Base-by-base conservation (phyloP, 495 filamentous ascomycete genomes). In the Astrothelium subdiscretum region DNA sequence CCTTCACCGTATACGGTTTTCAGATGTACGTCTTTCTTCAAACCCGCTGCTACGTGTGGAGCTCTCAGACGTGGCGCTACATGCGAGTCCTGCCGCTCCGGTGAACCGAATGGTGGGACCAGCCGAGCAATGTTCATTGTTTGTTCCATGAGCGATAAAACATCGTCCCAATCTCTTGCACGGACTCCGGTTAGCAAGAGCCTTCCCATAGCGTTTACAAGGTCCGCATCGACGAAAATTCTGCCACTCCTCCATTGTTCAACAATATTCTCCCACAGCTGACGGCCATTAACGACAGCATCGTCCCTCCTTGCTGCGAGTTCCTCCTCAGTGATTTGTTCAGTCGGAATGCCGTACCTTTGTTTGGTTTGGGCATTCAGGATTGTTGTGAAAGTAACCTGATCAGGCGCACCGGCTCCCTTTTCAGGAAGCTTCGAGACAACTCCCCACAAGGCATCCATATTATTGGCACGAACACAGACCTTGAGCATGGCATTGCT, bases 401-500 rank as follows among this genome's bases (percentile, higher is more conserved):
- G 75, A 64, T 92, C 82, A 1, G 94, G 85, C 2, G 84, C 76
- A 27, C 78, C 79, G 0, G 76, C 67, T 1, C 85, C 83, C 8
- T 79, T 74, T 59, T 85, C 79, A 2, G 88, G 85, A 0, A 94
- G 78, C 13, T 83, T 78, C 3, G 76, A 78, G 13, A 83, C 83
- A 63, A 96, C 79, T 32, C 77, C 79, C 79, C 90, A 92, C 57
- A 97, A 66, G 1, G 82, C 80, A 52, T 95, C 89, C 72, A 92
- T 75, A 68, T 95, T 85, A 1, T 73, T 67, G 8, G 87, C 82
- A 26, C 81, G 77, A 29, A 83, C 80, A 69, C 92, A 97, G 2
- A 91, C 87, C 48, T 86, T 84, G 15, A 98, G 77, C 61, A 91
- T 82, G 6, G 91, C 89, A 71, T 98, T 97, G 54, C 86, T 83